Base-by-base conservation (phyloP, 805 yeast genomes). In the Huiozyma sinensis region DNA sequence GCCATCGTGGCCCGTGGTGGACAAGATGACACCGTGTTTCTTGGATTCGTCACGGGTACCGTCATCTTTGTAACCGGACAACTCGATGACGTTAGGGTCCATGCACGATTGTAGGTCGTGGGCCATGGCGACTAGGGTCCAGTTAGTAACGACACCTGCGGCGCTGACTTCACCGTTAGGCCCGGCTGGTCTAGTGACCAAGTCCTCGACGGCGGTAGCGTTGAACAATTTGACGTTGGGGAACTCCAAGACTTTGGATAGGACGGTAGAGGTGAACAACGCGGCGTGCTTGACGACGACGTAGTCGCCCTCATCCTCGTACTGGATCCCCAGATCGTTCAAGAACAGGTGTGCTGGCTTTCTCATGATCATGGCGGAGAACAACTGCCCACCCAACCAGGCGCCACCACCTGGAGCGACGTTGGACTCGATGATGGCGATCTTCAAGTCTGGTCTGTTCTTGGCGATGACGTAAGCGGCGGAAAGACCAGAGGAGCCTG, bases 401-500 rank as follows among this genome's bases (percentile, higher is more conserved):
- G 83, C 77, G 29, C 90, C 90, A 49, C 89, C 90, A 46, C 89
- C 89, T 44, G 83, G 82, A 32, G 83, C 72, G n/a, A 81, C 85
- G 49, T 74, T 72, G 33, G 85, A 80, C 65, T 82, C 90, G 46
- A 82, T 72, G 50, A 80, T 77, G 48, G 86, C 85, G 50, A 82
- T 75, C 60, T 78, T 81, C 53, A 82, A 67, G 51, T 82, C 87
- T 11, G 90, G 89, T 60, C 89, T 74, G 56, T 80, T 76, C 60
- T 73, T 78, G 41, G 83, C 87, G 53, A 82, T 68, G 34, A 73
- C 76, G 58, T 76, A 82, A n/a, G 88, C 89, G 29, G 87, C 83
- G 44, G 83, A 74, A 47, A 82, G 68, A 38, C 89, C 89, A 37
- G 85, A 78, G 28, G 85, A 79, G 35, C 89, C 88, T 28, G 87